phyloP scores from a whole-genome alignment of 192 early-diverging fungal genomes.

The Podila epicladia region DNA sequence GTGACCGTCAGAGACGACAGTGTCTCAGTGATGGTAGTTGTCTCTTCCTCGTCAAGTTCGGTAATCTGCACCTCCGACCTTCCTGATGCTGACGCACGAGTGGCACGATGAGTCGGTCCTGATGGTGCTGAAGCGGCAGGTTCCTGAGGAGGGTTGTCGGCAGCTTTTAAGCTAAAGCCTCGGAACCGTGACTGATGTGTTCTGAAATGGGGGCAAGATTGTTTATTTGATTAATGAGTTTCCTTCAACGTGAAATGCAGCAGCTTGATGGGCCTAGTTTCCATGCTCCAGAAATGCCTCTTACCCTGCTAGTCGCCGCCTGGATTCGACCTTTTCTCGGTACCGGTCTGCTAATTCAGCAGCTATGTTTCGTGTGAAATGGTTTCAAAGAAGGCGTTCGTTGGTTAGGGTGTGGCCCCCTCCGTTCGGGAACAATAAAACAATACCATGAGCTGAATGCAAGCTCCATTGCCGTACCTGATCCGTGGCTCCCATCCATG shows the following conservation, averaged over 20 bases:
- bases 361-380: neutral
- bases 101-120: neutral
- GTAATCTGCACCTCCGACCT: neutral
- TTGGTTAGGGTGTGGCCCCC: no score
- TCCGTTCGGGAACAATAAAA: neutral
- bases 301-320: slow-evolving; percentile 43
- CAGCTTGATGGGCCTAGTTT: neutral
- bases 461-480: slow-evolving; percentile 15
- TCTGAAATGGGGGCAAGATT: slow-evolving; percentile 9
- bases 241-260: neutral
- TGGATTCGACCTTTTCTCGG: slow-evolving; percentile 37
- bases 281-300: no score
- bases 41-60: neutral
- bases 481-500: neutral
- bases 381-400: neutral
- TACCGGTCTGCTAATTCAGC: slow-evolving; percentile 25
- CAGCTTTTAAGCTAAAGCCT: slow-evolving; percentile 20
- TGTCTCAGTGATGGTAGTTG: neutral
- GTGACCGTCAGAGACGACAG: neutral
- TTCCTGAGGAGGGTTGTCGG: neutral
- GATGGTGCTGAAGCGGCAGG: neutral
- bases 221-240: neutral
- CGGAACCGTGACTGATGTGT: slow-evolving; percentile 37
- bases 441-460: neutral
- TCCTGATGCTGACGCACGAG: neutral